A percentile compares a stretch with the other conserved stretches of the same genome.
These are phyloP conservation scores for Ceratocystis papillata DNA, from an alignment of 2,329 filamentous ascomycete species.

Conservation along the genomic window DNA sequence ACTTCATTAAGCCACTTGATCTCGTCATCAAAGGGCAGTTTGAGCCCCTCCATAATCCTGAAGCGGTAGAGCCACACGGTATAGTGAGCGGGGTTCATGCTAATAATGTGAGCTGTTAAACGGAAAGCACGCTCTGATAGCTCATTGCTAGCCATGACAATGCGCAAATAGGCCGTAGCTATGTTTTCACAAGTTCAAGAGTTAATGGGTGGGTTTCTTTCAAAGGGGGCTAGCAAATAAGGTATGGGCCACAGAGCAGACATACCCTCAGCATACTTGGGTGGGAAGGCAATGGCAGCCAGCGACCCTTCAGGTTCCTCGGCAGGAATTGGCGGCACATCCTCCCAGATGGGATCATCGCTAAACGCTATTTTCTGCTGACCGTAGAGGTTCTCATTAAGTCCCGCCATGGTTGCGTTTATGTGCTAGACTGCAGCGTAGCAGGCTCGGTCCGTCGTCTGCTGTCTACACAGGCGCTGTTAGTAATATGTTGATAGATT, in stretches of 20 bases:
- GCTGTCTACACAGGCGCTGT: constrained; percentile 6
- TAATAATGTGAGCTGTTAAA: constrained; percentile 81
- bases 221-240: constrained; percentile 19
- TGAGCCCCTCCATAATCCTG: constrained; percentile 58
- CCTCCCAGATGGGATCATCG: constrained; percentile 64
- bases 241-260: not conserved
- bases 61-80: constrained; percentile 97
- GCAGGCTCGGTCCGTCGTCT: constrained; percentile 7
- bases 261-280: constrained; percentile 72
- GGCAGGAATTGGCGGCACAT: constrained; percentile 71
- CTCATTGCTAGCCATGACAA: constrained; percentile 84
- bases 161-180: constrained; percentile 86
- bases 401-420: constrained; percentile 39
- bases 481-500: not conserved
- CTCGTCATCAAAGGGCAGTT: constrained; percentile 57
- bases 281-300: constrained; percentile 83
- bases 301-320: constrained; percentile 75
- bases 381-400: constrained; percentile 45
- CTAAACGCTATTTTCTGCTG: constrained; percentile 41
- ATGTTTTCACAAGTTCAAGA: not conserved
- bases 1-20: constrained; percentile 77
- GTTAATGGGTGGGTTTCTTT: not conserved
- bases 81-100: constrained; percentile 92
- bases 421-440: not conserved
- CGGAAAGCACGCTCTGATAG: constrained; percentile 64